Evolutionary conservation across 2,329 filamentous ascomycete genomes (phyloP), one percentile per base, ranked within the genome.

Genomic region (Paraphoma chrysanthemicola): DNA sequence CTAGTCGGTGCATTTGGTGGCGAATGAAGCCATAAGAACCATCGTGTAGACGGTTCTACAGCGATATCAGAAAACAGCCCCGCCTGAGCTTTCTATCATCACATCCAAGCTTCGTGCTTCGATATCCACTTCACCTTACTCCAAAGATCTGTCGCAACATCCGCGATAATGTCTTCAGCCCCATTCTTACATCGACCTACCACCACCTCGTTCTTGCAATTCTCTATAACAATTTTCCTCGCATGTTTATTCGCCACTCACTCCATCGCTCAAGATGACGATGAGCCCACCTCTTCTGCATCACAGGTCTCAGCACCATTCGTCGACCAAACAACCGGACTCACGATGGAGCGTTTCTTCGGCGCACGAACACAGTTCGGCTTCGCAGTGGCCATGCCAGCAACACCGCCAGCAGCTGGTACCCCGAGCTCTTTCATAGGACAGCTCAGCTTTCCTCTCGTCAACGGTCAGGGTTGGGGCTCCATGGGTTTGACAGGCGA

Each of bases 381-480:
- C 18, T 67, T 68, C 38, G 59, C 57, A 28, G 54, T 68, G n/a
- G 61, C 65, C n/a, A 47, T 68, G n/a, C 65, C 62, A 16, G 29
- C 60, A 38, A 56, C 48, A 48, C 53, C 60, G 3, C 18, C 52
- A 8, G 31, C 42, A 8, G 45, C 48, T 38, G 45, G 38, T 10
- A 31, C 36, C 23, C 14, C 49, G 17, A 41, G 49, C 18, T 59
- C 56, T 14, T 67, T 66, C 59, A 67, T 69, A 49, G 66, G 66
- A n/a, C 64, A 64, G 38, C 52, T 69, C 11, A 49, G 56, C 11
- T 58, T 59, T 28, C 52, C 66, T 9, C 53, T 62, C 10, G 49
- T 50, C 17, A 45, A 53, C 23, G 57, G 63, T 8, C 51, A 54
- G 16, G 66, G 64, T 10, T 69, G 64, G 63, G 60, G 54, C 16